Conservation (phyloP, 2,329 filamentous ascomycete genomes). For the Alternaria solani region DNA sequence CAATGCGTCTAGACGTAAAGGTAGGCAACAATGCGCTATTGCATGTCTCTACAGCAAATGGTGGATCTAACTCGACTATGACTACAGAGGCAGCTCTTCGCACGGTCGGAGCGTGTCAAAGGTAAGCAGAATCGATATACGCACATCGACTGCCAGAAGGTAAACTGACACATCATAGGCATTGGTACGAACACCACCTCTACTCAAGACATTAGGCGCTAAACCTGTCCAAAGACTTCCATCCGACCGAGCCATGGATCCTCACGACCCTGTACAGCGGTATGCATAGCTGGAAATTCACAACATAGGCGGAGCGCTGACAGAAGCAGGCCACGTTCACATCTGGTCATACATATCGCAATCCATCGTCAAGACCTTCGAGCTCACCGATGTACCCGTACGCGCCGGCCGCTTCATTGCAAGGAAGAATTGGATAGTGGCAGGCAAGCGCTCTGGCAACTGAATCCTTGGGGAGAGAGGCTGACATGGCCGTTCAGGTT, state of each 20-base stretch:
- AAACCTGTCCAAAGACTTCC: conserved; percentile 79
- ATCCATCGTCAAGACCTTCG: conserved; percentile 97
- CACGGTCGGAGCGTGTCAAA: conserved; percentile 94
- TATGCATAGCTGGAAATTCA: conserved; percentile 52
- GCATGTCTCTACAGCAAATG: neutral
- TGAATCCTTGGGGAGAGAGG: neutral
- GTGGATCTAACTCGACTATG: conserved; percentile 51
- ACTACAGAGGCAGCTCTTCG: conserved; percentile 80
- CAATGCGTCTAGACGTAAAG: conserved; percentile 59
- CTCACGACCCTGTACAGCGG: conserved; percentile 96
- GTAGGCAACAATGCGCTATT: conserved; percentile 32
- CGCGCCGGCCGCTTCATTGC: conserved; percentile 96
- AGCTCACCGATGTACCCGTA: conserved; percentile 97
- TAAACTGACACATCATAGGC: conserved; percentile 42
- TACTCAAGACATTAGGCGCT: conserved; percentile 18
- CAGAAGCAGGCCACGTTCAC: conserved; percentile 84
- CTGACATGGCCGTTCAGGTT: conserved; percentile 53
- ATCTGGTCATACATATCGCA: conserved; percentile 88
- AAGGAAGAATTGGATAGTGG: conserved; percentile 98
- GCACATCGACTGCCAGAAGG: conserved; percentile 7
- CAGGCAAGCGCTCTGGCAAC: conserved; percentile 62
- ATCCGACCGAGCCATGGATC: conserved; percentile 93
- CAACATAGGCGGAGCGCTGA: conserved; percentile 33
- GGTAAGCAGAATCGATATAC: conserved; percentile 33
- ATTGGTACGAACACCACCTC: conserved; percentile 40